Conservation (phyloP, 805 yeast genomes). For the Maudiozyma barnettii region DNA sequence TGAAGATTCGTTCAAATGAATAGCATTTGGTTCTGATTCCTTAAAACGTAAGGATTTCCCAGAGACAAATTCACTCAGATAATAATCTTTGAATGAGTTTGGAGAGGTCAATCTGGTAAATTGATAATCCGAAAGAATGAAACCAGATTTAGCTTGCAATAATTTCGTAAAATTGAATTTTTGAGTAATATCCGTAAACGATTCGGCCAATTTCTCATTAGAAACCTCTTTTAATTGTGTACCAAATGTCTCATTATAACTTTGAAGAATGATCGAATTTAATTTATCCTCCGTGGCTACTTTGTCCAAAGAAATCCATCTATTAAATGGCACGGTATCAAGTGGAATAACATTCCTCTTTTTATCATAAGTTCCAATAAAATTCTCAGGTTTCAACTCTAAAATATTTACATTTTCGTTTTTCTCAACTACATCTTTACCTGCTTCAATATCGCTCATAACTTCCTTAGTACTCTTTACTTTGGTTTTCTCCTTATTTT, state of each 20-base stretch:
- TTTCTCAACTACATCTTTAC: constrained; percentile 18
- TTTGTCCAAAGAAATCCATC: constrained; percentile 28
- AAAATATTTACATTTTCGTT: constrained; percentile 4
- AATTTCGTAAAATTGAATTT: constrained; percentile 30
- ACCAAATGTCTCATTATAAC: constrained; percentile 6
- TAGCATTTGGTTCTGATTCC: constrained; percentile 69
- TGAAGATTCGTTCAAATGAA: constrained; percentile 46
- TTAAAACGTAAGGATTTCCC: constrained; percentile 34
- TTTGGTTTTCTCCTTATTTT: constrained; percentile 19
- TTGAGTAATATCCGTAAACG: constrained; percentile 23
- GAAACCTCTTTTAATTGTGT: constrained; percentile 4
- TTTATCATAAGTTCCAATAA: constrained; percentile 18
- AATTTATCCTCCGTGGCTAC: constrained; percentile 20
- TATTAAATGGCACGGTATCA: constrained; percentile 23
- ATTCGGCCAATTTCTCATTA: constrained; percentile 12
- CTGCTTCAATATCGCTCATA: constrained; percentile 31
- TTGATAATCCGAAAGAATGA: constrained; percentile 31
- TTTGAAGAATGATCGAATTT: constrained; percentile 16
- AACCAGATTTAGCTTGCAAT: constrained; percentile 32
- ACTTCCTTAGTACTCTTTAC: constrained; percentile 22
- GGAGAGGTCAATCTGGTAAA: constrained; percentile 28
- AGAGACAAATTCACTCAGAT: constrained; percentile 20
- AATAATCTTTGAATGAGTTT: constrained; percentile 21
- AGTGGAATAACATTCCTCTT: constrained; percentile 6
- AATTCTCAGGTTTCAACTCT: constrained; percentile 23